Evolutionary conservation across 1,139 yeast species (phyloP).

Genomic region (Saccharomyces pastorianus): DNA sequence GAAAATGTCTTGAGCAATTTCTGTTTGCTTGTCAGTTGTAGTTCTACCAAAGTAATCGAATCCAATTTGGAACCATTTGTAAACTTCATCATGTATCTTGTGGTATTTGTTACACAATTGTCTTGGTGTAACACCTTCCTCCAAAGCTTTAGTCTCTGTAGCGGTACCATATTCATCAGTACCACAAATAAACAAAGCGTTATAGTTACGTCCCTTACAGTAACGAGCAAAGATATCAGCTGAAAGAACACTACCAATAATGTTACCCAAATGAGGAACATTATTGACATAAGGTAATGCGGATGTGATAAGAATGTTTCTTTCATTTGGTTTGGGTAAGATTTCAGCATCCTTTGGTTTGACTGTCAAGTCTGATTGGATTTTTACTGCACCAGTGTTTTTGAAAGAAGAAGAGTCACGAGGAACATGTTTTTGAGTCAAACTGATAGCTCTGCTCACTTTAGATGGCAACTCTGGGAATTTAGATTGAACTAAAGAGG

Average conservation of each 20-base stretch:
- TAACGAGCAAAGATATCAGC: conserved; percentile 94
- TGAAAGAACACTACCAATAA: conserved; percentile 85
- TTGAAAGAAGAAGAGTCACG: conserved; percentile 35
- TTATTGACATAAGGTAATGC: conserved; percentile 97
- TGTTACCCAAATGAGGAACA: conserved; percentile 96
- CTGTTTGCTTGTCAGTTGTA: conserved; percentile 84
- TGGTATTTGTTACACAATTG: conserved; percentile 88
- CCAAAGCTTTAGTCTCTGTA: conserved; percentile 95
- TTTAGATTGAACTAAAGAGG: conserved; percentile 18
- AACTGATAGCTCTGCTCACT: conserved; percentile 33
- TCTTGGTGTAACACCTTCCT: conserved; percentile 81
- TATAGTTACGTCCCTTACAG: conserved; percentile 81
- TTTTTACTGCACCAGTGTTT: conserved; percentile 51
- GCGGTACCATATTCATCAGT: conserved; percentile 99
- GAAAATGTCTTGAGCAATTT: conserved; percentile 91
- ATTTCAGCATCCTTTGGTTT: conserved; percentile 31
- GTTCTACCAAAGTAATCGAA: conserved; percentile 96
- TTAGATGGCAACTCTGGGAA: conserved; percentile 12
- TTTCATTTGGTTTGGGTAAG: conserved; percentile 59
- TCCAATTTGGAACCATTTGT: conserved; percentile 93
- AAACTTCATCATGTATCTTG: conserved; percentile 76
- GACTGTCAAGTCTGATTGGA: conserved; percentile 38
- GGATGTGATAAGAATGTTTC: conserved; percentile 83
- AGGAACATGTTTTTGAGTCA: conserved; percentile 29
- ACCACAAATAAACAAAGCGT: conserved; percentile 83